Evolutionary conservation across 2,329 filamentous ascomycete genomes (phyloP).

Genomic region (Epicoccum sorghinum): DNA sequence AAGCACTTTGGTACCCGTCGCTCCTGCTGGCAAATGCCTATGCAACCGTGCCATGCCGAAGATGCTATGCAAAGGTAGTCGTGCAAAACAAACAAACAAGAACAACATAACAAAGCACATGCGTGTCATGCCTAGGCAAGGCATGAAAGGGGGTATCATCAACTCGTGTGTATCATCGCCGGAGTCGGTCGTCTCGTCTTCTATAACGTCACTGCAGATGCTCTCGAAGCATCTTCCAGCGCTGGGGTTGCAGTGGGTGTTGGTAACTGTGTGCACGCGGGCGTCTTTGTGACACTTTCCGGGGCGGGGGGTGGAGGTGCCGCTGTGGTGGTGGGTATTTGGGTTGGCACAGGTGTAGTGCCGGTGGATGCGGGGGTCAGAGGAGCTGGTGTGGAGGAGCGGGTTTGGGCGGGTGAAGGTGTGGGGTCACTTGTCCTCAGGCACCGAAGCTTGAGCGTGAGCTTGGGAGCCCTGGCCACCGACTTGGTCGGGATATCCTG

Average conservation of each 20-base stretch:
- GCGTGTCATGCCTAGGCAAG: neutral
- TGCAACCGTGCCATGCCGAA: neutral
- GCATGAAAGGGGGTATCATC: constrained; percentile 29
- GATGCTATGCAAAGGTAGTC: constrained; percentile 27
- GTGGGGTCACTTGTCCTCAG: constrained; percentile 34
- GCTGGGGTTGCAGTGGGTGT: constrained; percentile 17
- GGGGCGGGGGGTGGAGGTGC: neutral
- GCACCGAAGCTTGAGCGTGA: constrained; percentile 43
- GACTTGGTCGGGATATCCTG: constrained; percentile 26
- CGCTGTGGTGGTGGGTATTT: neutral
- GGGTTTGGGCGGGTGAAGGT: constrained; percentile 24
- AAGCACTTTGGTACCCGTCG: constrained; percentile 47
- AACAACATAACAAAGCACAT: neutral
- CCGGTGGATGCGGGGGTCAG: constrained; percentile 14
- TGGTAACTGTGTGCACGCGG: constrained; percentile 2
- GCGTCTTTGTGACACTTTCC: neutral
- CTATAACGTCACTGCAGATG: constrained; percentile 4
- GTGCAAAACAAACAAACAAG: neutral
- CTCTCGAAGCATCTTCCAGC: constrained; percentile 2
- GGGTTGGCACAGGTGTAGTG: constrained; percentile 14
- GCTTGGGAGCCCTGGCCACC: constrained; percentile 33
- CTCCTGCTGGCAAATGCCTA: constrained; percentile 25
- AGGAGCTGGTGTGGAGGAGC: constrained; percentile 25
- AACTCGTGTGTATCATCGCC: constrained; percentile 20
- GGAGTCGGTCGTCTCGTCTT: constrained; percentile 1